Conservation (phyloP, 345 rosid species). For the Limnanthes douglasii region DNA sequence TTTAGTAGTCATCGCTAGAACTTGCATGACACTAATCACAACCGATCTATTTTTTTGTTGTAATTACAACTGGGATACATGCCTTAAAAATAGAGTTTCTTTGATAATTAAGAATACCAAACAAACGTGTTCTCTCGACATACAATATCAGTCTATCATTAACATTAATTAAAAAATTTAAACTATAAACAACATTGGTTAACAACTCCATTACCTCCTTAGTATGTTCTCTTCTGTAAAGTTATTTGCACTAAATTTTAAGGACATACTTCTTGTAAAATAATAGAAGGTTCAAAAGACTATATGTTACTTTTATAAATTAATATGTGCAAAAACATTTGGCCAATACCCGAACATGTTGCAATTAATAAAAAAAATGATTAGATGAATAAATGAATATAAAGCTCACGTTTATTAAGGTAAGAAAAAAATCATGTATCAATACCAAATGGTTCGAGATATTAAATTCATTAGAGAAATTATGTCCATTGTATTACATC, state of each 20-base stretch:
- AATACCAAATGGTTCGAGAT: too few species aligned
- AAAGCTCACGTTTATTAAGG: too few species aligned
- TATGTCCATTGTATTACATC: too few species aligned
- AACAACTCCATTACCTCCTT: conserved; percentile 89
- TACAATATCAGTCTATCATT: conserved; percentile 78
- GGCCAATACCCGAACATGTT: too few species aligned
- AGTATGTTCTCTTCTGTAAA: conserved; percentile 67
- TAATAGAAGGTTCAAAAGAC: too few species aligned
- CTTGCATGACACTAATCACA: conserved; percentile 94
- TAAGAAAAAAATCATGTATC: too few species aligned
- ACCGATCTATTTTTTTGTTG: conserved; percentile 87
- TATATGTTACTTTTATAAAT: too few species aligned
- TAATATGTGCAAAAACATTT: conserved; percentile 87
- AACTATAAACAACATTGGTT: conserved; percentile 90
- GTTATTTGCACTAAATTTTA: too few species aligned
- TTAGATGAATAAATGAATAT: too few species aligned
- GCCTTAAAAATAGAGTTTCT: conserved; percentile 95
- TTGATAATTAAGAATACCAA: conserved; percentile 83
- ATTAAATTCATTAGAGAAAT: too few species aligned
- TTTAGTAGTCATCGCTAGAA: conserved; percentile 83
- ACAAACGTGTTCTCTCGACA: conserved; percentile 87
- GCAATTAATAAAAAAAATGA: too few species aligned
- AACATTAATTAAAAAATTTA: conserved; percentile 86
- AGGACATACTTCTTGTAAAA: too few species aligned
- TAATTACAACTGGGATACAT: conserved; percentile 89